Percentiles rank a stretch among this genome's conserved stretches.
phyloP scores from a whole-genome alignment of 1,284 basidiomycete species.

The Ceraceosorus bombacis region DNA sequence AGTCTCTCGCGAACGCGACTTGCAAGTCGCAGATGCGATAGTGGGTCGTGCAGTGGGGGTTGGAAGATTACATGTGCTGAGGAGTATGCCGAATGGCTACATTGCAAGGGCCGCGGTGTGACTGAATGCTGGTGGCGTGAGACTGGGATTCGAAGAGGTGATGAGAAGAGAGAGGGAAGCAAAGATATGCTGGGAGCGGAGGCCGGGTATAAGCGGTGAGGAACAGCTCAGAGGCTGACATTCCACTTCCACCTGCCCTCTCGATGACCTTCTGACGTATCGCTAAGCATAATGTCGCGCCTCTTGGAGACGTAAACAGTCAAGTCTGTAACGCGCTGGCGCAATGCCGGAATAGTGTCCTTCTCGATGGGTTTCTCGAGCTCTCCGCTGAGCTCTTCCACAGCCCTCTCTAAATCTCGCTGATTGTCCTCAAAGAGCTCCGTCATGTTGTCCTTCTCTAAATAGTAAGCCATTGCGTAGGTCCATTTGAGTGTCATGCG shows the following conservation, averaged over 20 bases:
- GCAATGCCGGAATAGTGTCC: conserved; percentile 69
- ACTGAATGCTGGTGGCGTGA: no score
- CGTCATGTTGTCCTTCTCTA: conserved; percentile 78
- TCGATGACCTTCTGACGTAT: conserved; percentile 81
- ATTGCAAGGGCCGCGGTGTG: no score
- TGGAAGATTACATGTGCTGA: no score
- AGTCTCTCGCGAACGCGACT: no score
- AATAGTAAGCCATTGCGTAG: conserved; percentile 98
- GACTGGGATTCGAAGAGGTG: no score
- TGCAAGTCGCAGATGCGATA: no score
- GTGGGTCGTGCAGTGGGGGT: no score
- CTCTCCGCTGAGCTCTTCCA: conserved; percentile 86
- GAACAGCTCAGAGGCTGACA: conserved; percentile 18
- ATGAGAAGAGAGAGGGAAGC: no score
- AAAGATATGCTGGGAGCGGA: no score
- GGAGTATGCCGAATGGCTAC: no score
- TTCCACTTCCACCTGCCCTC: conserved; percentile 61
- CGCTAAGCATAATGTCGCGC: conserved; percentile 86
- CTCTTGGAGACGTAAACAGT: conserved; percentile 84
- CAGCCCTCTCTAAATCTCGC: conserved; percentile 84
- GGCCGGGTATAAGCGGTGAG: no score
- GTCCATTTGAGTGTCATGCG: conserved; percentile 98
- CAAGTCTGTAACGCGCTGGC: conserved; percentile 85
- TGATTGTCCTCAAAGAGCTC: conserved; percentile 97
- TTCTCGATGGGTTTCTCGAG: conserved; percentile 83